Conservation (phyloP, 805 yeast species). For the Metschnikowia peoriensis region DNA sequence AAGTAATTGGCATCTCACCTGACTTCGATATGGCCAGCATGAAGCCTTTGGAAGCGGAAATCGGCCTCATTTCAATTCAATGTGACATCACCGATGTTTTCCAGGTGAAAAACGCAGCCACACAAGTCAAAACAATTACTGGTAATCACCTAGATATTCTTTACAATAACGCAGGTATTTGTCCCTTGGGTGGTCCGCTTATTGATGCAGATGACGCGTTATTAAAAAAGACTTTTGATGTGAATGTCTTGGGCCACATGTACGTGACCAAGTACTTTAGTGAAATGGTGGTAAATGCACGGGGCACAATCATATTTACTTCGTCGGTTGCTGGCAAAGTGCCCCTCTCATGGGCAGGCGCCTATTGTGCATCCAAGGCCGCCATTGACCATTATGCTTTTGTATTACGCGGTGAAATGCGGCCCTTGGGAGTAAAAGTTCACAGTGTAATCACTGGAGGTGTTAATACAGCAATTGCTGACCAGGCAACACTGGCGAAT, state of each 20-base stretch:
- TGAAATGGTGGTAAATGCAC: constrained; percentile 27
- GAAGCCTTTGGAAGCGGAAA: constrained; percentile 25
- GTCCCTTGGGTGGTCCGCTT: constrained; percentile 27
- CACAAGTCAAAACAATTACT: constrained; percentile 22
- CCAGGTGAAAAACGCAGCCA: constrained; percentile 18
- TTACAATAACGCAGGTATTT: constrained; percentile 44
- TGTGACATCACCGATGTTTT: constrained; percentile 34
- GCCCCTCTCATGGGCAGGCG: constrained; percentile 33
- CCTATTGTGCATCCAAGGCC: constrained; percentile 38
- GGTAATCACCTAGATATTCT: constrained; percentile 36
- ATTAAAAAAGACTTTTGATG: constrained; percentile 25
- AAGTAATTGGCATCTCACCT: constrained; percentile 37
- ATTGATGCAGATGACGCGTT: constrained; percentile 29
- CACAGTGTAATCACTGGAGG: constrained; percentile 41
- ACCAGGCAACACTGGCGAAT: constrained; percentile 8
- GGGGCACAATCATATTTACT: constrained; percentile 39
- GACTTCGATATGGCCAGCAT: constrained; percentile 20
- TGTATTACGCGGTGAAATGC: constrained; percentile 33
- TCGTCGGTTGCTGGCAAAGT: constrained; percentile 31
- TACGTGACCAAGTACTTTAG: constrained; percentile 32
- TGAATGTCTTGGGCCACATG: constrained; percentile 41
- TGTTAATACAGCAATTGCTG: constrained; percentile 35
- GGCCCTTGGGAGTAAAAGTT: constrained; percentile 38
- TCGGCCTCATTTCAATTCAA: constrained; percentile 26
- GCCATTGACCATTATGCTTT: constrained; percentile 39